Percentiles rank a stretch among this genome's conserved stretches.
phyloP scores from a whole-genome alignment of 2,329 filamentous ascomycete species.

The Monosporascus sp. region DNA sequence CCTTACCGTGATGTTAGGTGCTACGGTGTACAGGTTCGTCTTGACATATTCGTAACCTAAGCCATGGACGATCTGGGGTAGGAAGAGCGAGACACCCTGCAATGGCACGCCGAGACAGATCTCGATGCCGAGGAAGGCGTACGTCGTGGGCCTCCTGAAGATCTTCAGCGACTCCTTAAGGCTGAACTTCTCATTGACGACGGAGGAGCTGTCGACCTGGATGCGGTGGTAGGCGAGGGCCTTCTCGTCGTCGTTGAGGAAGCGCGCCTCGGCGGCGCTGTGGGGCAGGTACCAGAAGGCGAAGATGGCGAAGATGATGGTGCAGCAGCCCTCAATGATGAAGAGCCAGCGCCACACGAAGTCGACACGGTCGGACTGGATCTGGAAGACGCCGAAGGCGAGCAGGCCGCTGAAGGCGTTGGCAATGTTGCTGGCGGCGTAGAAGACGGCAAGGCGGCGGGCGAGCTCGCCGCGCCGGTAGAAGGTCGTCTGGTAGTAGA shows the following conservation, averaged over 20 bases:
- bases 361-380: slow-evolving; percentile 30
- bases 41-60: slow-evolving; percentile 44
- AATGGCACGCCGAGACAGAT: slow-evolving; percentile 55
- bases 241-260: slow-evolving; percentile 62
- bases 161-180: slow-evolving; percentile 45
- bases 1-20: slow-evolving; percentile 60
- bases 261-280: slow-evolving; percentile 57
- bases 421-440: slow-evolving; percentile 70
- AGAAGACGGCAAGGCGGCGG: slow-evolving; percentile 66
- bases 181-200: slow-evolving; percentile 47
- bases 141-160: slow-evolving; percentile 44
- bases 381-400: slow-evolving; percentile 44
- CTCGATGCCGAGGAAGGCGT: slow-evolving; percentile 47
- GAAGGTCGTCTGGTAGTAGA: slow-evolving; percentile 54
- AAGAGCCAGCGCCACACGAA: slow-evolving; percentile 45
- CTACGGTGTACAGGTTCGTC: slow-evolving; percentile 78
- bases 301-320: slow-evolving; percentile 56
- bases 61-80: slow-evolving; percentile 49
- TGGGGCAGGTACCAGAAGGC: slow-evolving; percentile 65
- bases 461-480: slow-evolving; percentile 68
- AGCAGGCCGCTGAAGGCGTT: slow-evolving; percentile 47
- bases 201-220: slow-evolving; percentile 65
- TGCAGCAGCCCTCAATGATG: slow-evolving; percentile 44
- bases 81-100: slow-evolving; percentile 48
- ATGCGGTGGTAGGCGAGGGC: slow-evolving; percentile 67